Base-by-base conservation (phyloP, 768 basidiomycete genomes). In the Amanita rubescens region DNA sequence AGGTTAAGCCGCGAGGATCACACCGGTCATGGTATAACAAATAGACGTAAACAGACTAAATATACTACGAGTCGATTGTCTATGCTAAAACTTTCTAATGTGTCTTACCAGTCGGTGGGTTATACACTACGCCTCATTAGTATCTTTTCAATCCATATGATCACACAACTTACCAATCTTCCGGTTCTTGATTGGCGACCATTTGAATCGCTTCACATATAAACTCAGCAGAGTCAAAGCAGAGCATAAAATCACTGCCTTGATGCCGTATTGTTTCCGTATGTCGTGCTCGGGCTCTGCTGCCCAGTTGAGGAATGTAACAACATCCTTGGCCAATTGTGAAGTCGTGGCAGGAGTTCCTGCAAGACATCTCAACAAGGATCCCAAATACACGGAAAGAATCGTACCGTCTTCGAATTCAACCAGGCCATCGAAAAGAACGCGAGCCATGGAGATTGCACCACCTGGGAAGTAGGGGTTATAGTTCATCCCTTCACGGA, bases 301-400 rank as follows among this genome's bases (percentile, higher is more conserved):
- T 15, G 95, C 91, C 94, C 94, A 98, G 73, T 83, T 84, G 47
- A 98, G 73, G 86, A 98, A 97, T 2, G 89, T 91, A 43, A 82
- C 81, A 51, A 99, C 94, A 65, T 99, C 96, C 79, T 98, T 99
- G 61, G 96, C 95, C 95, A 99, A 94, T 69, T 99, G 96, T 5
- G 92, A 90, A 5, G 93, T 86, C 45, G 96, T 99, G 11, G 95
- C 91, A 12, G 96, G 94, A 3, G 96, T 98, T 46, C 89, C 90
- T 93, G 50, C 15, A 39, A 27, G 22, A 55, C 19, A 44, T 44
- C 49, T 57, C 5, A 57, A 27, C n/a, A 12, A 12, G 45, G 27
- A 48, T 45, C 37, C 45, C 35, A 35, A 24, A 8, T 4, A 35
- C 17, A 8, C 5, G 30, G 44, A 27, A 47, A 48, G 12, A 10